These are phyloP conservation scores for Penicillium paradoxum DNA, from an alignment of 495 filamentous ascomycete species.

Conservation along the genomic window DNA sequence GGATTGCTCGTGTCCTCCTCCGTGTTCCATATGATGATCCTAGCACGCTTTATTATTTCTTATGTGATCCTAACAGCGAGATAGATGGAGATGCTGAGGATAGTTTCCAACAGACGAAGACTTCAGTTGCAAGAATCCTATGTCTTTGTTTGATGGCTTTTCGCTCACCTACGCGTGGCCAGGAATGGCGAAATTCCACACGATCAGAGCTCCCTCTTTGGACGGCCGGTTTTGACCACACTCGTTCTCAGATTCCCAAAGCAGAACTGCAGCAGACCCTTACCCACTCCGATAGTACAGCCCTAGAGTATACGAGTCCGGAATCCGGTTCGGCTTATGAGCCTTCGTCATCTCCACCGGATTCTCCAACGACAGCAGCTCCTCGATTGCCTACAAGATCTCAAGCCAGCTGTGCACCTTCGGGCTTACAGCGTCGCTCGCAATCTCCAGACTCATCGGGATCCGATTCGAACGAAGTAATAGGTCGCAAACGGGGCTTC, in stretches of 20 bases:
- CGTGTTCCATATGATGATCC: conserved; percentile 29
- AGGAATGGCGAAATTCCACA: conserved; percentile 30
- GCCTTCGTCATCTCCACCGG: conserved; percentile 15
- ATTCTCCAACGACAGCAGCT: conserved; percentile 8
- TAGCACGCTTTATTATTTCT: conserved; percentile 34
- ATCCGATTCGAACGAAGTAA: conserved; percentile 21
- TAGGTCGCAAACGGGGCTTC: conserved; percentile 24
- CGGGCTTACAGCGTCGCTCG: conserved; percentile 1
- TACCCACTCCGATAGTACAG: conserved; percentile 12
- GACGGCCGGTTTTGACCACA: conserved; percentile 23
- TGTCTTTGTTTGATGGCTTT: conserved; percentile 30
- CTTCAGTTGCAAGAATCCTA: conserved; percentile 18
- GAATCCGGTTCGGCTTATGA: conserved; percentile 19
- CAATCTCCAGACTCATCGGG: conserved; percentile 15
- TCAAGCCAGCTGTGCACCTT: conserved; percentile 16
- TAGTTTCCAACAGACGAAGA: conserved; percentile 6
- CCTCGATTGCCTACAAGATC: conserved; percentile 20
- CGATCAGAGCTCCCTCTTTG: conserved; percentile 18
- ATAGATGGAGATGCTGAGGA: conserved; percentile 8
- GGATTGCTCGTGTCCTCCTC: conserved; percentile 27
- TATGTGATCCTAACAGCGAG: conserved; percentile 32
- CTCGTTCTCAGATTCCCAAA: conserved; percentile 17
- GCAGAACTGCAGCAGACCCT: conserved; percentile 16
- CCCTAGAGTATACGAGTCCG: conserved; percentile 12
- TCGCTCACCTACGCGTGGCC: conserved; percentile 13